Evolutionary conservation across 2,329 filamentous ascomycete species (phyloP), one percentile per base, ranked within the genome.

Genomic region (Pseudocercospora musae): DNA sequence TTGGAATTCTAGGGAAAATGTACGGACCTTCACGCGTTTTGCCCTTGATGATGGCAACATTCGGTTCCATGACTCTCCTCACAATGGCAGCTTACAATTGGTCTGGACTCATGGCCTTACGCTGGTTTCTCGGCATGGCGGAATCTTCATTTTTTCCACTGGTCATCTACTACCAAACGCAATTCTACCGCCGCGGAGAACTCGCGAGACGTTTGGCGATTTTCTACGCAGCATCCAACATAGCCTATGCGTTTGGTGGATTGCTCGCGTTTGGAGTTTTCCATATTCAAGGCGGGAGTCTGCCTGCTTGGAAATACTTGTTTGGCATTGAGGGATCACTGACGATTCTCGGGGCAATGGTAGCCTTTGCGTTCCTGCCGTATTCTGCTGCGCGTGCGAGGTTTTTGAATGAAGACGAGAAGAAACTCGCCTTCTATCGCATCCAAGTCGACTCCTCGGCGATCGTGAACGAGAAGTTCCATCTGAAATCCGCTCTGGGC

Each of bases 171-270:
- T 87, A 87, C 64, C 72, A 80, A 54, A 81, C 79, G 0, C 79
- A 78, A 1, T 91, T 91, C 74, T 92, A 92, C 73, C 84, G 87
- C 15, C 83, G 89, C 58, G 86, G 85, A 31, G 89, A 92, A 72
- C 82, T 92, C 2, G 89, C 88, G 5, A 81, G 89, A 8, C 84
- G 89, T 2, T 79, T 91, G 1, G 88, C 88, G 37, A 78, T 91
- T 62, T 92, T 92, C 77, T 93, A 92, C 69, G 90, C 89, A 0
- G 89, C 89, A 0, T 87, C 84, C 23, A 90, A 89, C 70, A 89
- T 93, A 62, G 89, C 90, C 21, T 87, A 85, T 61, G 87, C 87
- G 2, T 89, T 89, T 68, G 82, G 82, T 0, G 85, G 85, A 3
- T 75, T 88, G 0, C 77, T 87, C 13, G 80, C 85, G 0, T 87